phyloP scores from a whole-genome alignment of 192 early-diverging fungal genomes.

The Rhizoclosmatium sp. region DNA sequence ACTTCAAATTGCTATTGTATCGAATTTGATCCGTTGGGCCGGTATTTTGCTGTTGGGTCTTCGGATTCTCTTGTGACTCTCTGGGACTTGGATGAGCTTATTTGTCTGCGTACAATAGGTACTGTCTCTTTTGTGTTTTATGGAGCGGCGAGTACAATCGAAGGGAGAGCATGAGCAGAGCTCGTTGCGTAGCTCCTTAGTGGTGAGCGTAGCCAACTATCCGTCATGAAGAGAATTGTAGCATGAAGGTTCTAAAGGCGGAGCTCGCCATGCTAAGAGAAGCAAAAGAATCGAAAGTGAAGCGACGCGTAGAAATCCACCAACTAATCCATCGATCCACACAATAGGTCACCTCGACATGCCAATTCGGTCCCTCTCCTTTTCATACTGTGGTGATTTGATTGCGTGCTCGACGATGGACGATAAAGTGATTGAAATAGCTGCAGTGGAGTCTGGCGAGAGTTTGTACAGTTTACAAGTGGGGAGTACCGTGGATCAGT shows the following conservation, averaged over 20 bases:
- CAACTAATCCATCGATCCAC: no score
- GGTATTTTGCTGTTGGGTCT: slow-evolving; percentile 81
- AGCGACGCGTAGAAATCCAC: no score
- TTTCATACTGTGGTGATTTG: slow-evolving; percentile 80
- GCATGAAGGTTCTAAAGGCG: no score
- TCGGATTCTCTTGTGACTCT: slow-evolving; percentile 78
- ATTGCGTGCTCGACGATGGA: slow-evolving; percentile 76
- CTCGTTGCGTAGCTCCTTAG: no score
- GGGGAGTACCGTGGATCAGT: slow-evolving; percentile 72
- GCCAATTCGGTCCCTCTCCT: slow-evolving; percentile 80
- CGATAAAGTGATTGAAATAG: slow-evolving; percentile 80
- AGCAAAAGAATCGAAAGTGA: no score
- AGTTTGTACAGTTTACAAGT: slow-evolving; percentile 74
- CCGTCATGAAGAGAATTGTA: no score
- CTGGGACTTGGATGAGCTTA: slow-evolving; percentile 76
- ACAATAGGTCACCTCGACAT: slow-evolving; percentile 51
- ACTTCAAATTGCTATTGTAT: slow-evolving; percentile 84
- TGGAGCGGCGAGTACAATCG: no score
- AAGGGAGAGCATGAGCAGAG: no score
- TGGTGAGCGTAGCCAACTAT: no score
- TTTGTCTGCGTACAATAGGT: slow-evolving; percentile 72
- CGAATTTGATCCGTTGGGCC: slow-evolving; percentile 78
- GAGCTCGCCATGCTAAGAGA: no score
- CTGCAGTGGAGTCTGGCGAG: slow-evolving; percentile 78
- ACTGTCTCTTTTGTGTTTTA: no score